Base-by-base conservation (phyloP, 352 stramenopile species). In the Globisporangium uncinulatum region DNA sequence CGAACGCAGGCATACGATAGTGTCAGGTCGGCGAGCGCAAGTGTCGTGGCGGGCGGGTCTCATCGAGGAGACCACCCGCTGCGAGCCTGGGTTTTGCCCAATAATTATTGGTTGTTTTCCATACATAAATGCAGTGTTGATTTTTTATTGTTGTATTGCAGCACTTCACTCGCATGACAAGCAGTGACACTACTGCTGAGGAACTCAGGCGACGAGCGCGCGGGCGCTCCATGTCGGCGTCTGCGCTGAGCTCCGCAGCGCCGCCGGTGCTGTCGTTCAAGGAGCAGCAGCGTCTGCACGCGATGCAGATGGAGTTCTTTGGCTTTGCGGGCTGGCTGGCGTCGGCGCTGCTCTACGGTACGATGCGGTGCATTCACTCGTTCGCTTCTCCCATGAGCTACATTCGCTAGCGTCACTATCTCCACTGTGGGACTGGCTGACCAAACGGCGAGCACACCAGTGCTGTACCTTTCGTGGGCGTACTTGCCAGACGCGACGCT, bases 391-490 rank as follows among this genome's bases (percentile, higher is more conserved):
- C 6, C 0, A 44, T 39, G 32, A 5, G 8, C 24, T 29, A 1
- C 24, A 29, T 29, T 29, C 24, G 24, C 24, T 29, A 29, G 24
- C 24, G 24, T 29, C 24, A 29, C 24, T 1, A 29, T 29, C 24
- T 29, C 24, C 24, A 29, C 24, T n/a, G n/a, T n/a, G n/a, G n/a
- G n/a, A n/a, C n/a, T n/a, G n/a, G n/a, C n/a, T 29, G 24, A 29
- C 24, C 24, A 29, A 29, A 29, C 4, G 24, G 24, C 24, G 24
- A 29, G 24, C 24, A 29, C 24, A 29, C 24, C 47, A 94, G 85
- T 89, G 51, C 63, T 92, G 20, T 96, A 93, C 65, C 70, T 97
- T 34, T 63, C 92, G 48, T 97, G 88, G 88, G 87, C 88, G 15
- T 97, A 95, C 53, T 62, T 96, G 11, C 86, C 88, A 0, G 86